Percentiles rank a stretch among this genome's conserved stretches.
phyloP scores from a whole-genome alignment of 805 yeast genomes.

The Barnettozyma sp. region DNA sequence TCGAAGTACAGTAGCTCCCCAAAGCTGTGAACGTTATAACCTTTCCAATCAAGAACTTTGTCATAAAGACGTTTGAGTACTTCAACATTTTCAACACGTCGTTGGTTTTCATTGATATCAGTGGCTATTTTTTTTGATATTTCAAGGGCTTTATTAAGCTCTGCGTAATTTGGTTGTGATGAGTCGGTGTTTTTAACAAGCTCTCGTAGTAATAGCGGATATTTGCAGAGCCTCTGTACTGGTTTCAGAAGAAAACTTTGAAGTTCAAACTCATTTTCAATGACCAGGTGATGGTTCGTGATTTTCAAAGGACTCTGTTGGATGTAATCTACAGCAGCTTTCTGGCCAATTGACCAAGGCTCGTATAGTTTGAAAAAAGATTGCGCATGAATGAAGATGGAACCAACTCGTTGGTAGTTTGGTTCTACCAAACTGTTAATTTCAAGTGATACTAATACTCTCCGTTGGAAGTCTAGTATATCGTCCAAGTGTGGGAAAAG shows the following conservation, averaged over 20 bases:
- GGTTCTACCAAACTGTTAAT: constrained; percentile 73
- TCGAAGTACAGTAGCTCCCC: constrained; percentile 83
- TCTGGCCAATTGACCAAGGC: constrained; percentile 90
- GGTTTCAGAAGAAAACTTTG: constrained; percentile 90
- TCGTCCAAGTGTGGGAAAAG: constrained; percentile 80
- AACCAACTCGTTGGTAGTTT: constrained; percentile 78
- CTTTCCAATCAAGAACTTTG: constrained; percentile 88
- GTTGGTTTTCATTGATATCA: constrained; percentile 87
- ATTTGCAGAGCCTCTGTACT: constrained; percentile 91
- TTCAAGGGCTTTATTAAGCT: constrained; percentile 60
- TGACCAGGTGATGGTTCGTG: constrained; percentile 46
- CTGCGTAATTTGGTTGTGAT: constrained; percentile 50
- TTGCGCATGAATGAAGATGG: constrained; percentile 79
- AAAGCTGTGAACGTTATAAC: constrained; percentile 67
- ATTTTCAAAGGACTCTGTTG: constrained; percentile 46
- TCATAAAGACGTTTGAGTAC: constrained; percentile 60
- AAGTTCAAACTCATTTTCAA: constrained; percentile 82
- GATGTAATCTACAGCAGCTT: constrained; percentile 78
- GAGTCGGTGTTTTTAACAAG: constrained; percentile 58
- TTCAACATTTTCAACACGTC: constrained; percentile 81
- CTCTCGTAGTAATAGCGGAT: constrained; percentile 77
- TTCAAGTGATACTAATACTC: constrained; percentile 83
- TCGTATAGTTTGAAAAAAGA: constrained; percentile 84
- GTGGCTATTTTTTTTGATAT: constrained; percentile 80
- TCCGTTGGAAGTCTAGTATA: constrained; percentile 85